Conservation (phyloP, 345 rosid species). For the Zanthoxylum bungeanum region DNA sequence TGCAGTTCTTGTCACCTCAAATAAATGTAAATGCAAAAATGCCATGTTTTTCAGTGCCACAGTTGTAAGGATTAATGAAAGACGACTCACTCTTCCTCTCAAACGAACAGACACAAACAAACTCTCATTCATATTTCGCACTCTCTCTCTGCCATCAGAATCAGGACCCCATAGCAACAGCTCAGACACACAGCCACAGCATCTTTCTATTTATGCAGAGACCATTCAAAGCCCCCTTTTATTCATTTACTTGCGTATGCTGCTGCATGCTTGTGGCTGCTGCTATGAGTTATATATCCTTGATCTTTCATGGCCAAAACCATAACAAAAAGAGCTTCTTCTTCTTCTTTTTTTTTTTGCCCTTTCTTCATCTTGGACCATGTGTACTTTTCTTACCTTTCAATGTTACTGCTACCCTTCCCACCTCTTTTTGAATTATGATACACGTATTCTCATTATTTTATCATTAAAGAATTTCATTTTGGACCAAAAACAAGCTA, state of each 20-base stretch:
- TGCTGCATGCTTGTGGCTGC: neutral
- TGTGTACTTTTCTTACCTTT: conserved; percentile 11
- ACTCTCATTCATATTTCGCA: conserved; percentile 21
- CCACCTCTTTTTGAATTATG: neutral
- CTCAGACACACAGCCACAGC: conserved; percentile 3
- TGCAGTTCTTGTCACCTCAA: conserved; percentile 6
- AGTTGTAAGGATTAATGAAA: conserved; percentile 30
- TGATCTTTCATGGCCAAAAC: neutral
- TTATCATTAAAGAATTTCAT: no score
- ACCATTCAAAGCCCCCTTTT: conserved; percentile 24
- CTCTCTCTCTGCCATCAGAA: conserved; percentile 14
- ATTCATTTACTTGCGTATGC: neutral
- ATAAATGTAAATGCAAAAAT: conserved; percentile 28
- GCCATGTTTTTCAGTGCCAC: conserved; percentile 83
- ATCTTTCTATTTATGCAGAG: conserved; percentile 32
- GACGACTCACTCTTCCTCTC: conserved; percentile 36
- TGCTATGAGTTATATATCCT: conserved; percentile 1
- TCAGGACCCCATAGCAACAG: conserved; percentile 20
- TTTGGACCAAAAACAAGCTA: no score
- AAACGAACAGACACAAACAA: conserved; percentile 39
- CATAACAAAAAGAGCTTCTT: conserved; percentile 5
- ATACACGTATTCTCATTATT: no score
- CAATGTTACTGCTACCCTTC: neutral
- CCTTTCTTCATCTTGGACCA: conserved; percentile 9
- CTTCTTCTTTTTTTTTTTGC: neutral